These are phyloP conservation scores for sweet orange (Citrus sinensis) DNA, from an alignment of 345 rosid genomes.

Conservation along the genomic window DNA sequence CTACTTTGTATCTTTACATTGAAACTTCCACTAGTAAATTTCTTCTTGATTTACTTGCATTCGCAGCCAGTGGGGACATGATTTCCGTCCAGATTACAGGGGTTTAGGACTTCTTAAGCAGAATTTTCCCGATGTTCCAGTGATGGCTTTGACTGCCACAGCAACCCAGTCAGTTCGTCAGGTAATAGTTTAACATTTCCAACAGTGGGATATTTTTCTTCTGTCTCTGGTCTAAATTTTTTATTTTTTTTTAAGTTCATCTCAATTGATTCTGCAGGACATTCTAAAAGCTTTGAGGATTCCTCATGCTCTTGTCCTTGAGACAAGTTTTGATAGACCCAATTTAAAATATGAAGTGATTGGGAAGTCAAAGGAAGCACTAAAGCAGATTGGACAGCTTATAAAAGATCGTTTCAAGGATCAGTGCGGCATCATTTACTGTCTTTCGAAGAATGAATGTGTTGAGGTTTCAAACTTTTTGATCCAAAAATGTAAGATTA, in stretches of 20 bases:
- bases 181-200: conserved; percentile 31
- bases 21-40: conserved; percentile 5
- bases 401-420: conserved; percentile 58
- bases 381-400: conserved; percentile 81
- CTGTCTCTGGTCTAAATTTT: not conserved
- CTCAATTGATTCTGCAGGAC: conserved; percentile 48
- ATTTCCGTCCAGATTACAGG: conserved; percentile 92
- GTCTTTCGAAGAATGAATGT: conserved; percentile 90
- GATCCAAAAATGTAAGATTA: conserved; percentile 71
- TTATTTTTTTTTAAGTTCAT: not conserved
- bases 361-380: conserved; percentile 64
- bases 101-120: conserved; percentile 79
- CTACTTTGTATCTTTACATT: not conserved
- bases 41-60: conserved; percentile 9
- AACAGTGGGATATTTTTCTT: not conserved
- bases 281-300: conserved; percentile 72
- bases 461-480: conserved; percentile 70
- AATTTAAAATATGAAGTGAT: conserved; percentile 86
- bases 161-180: conserved; percentile 72
- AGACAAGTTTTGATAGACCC: conserved; percentile 93
- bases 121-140: conserved; percentile 61
- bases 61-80: conserved; percentile 97
- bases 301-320: conserved; percentile 69
- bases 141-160: conserved; percentile 91
- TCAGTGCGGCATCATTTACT: conserved; percentile 77